These are phyloP conservation scores for Yamadazyma philogaea DNA, from an alignment of 805 yeast genomes.

Conservation along the genomic window DNA sequence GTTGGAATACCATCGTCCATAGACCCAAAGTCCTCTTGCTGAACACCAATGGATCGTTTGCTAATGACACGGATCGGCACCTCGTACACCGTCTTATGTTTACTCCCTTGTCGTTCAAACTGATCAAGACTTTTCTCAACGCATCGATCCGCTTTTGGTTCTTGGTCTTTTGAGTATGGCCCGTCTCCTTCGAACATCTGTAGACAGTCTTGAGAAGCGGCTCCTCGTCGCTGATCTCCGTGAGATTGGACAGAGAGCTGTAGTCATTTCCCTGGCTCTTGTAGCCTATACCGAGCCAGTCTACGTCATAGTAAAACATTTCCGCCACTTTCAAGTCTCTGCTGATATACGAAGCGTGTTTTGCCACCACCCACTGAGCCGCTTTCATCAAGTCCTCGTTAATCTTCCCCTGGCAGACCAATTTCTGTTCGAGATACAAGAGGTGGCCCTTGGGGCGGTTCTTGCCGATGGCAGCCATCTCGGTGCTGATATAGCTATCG, in stretches of 20 bases:
- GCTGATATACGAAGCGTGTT: conserved; percentile 41
- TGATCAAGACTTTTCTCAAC: conserved; percentile 34
- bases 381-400: conserved; percentile 44
- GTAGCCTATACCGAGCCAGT: conserved; percentile 51
- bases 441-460: conserved; percentile 28
- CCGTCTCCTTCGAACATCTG: too few relatives aligned
- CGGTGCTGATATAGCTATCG: conserved; percentile 38
- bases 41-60: conserved; percentile 38
- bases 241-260: neutral
- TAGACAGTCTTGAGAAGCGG: conserved; percentile 3
- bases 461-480: conserved; percentile 20
- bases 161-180: conserved; percentile 9
- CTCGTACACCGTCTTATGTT: conserved; percentile 37
- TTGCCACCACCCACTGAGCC: conserved; percentile 43
- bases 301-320: conserved; percentile 60
- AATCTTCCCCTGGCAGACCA: conserved; percentile 60
- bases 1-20: conserved; percentile 67
- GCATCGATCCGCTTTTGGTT: conserved; percentile 32
- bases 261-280: conserved; percentile 3
- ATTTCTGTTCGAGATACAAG: conserved; percentile 55
- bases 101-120: conserved; percentile 9
- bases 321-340: conserved; percentile 50
- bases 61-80: conserved; percentile 41
- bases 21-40: conserved; percentile 29
- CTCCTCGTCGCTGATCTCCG: neutral